These are phyloP conservation scores for Apiospora arundinis DNA, from an alignment of 2,329 filamentous ascomycete genomes.

Conservation along the genomic window DNA sequence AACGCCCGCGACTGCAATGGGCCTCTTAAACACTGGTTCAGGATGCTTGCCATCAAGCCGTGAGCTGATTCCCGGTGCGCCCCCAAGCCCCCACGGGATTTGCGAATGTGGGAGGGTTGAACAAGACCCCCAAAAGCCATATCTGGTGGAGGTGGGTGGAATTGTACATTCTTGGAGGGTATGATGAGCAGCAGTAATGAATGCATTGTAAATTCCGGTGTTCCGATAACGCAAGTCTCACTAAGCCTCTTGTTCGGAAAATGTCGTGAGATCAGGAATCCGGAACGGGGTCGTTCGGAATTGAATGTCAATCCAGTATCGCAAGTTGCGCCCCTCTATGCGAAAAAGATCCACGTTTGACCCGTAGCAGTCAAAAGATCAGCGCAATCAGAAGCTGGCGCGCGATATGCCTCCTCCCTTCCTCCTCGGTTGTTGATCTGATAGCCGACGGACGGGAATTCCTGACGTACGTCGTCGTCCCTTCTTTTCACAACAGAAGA, in stretches of 20 bases:
- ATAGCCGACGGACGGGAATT: background rate
- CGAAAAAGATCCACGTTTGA: background rate
- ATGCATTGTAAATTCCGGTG: slow-evolving; percentile 3
- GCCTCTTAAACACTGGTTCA: background rate
- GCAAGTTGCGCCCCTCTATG: background rate
- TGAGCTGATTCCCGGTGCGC: background rate
- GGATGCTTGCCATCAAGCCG: background rate
- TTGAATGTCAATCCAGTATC: background rate
- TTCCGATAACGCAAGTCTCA: background rate
- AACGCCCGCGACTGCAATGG: background rate
- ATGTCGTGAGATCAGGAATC: slow-evolving; percentile 6
- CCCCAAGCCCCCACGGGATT: background rate
- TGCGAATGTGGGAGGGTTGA: background rate
- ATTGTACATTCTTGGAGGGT: background rate
- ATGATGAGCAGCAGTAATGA: background rate
- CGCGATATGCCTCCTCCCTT: background rate
- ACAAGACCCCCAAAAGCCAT: slow-evolving; percentile 1
- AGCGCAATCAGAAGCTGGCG: background rate
- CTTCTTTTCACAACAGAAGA: background rate
- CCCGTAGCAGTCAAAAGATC: background rate
- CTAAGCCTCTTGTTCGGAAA: background rate
- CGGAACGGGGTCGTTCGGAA: background rate
- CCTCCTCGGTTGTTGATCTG: background rate
- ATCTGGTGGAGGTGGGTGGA: background rate
- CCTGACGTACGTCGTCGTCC: slow-evolving; percentile 6